These are phyloP conservation scores for Monosporascus sp. DNA, from an alignment of 2,329 filamentous ascomycete species.

Conservation along the genomic window DNA sequence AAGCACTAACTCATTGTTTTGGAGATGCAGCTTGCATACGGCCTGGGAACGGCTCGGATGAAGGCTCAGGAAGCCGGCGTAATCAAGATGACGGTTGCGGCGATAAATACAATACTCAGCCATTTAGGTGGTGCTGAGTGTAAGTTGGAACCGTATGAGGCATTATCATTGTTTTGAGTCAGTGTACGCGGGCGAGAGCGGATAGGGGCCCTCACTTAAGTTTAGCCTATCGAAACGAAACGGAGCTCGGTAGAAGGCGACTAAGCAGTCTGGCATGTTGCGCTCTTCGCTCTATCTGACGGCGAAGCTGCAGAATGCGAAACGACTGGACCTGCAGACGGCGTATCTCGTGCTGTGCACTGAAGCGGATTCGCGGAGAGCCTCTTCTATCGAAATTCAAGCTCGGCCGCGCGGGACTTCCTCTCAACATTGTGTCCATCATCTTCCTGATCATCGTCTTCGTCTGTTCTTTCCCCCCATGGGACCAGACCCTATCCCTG, in stretches of 20 bases:
- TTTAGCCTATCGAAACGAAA: slow-evolving; percentile 58
- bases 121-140: slow-evolving; percentile 73
- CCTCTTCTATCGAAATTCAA: too few species aligned
- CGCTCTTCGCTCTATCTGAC: slow-evolving; percentile 65
- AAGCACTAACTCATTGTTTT: not conserved
- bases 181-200: not conserved
- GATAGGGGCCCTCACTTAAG: not conserved
- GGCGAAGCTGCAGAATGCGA: slow-evolving; percentile 47
- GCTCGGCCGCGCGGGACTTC: too few species aligned
- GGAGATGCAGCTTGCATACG: slow-evolving; percentile 57
- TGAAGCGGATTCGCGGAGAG: too few species aligned
- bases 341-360: too few species aligned
- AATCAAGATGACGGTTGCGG: slow-evolving; percentile 47
- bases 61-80: slow-evolving; percentile 56
- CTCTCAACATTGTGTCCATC: too few species aligned
- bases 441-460: too few species aligned
- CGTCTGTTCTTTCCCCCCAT: too few species aligned
- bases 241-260: slow-evolving; percentile 66
- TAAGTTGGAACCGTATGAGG: slow-evolving; percentile 23
- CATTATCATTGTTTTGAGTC: not conserved
- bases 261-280: slow-evolving; percentile 60
- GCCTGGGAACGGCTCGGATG: slow-evolving; percentile 63
- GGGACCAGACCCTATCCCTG: too few species aligned
- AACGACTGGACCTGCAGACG: slow-evolving; percentile 37
- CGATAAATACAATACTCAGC: slow-evolving; percentile 63